Percentiles rank a stretch among this genome's conserved stretches.
phyloP scores from a whole-genome alignment of 805 yeast species.

The Zygosaccharomyces siamensis region DNA sequence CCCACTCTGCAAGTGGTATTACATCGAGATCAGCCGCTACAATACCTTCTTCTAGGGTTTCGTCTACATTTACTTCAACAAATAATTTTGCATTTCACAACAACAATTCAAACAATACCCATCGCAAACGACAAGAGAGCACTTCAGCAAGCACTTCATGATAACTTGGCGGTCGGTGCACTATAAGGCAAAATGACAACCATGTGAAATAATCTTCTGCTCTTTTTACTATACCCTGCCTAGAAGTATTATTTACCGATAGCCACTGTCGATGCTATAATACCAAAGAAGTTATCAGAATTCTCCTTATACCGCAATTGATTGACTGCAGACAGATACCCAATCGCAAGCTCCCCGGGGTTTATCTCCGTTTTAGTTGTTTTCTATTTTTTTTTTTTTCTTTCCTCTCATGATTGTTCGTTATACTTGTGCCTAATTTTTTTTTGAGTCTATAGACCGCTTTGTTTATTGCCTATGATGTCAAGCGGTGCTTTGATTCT shows the following conservation, averaged over 20 bases:
- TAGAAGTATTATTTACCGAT: no score
- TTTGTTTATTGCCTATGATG: not conserved
- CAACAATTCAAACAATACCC: not conserved
- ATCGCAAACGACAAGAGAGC: not conserved
- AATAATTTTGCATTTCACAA: not conserved
- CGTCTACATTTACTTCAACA: constrained; percentile 2
- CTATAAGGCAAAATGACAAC: not conserved
- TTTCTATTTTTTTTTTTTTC: no score
- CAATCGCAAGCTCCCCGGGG: no score
- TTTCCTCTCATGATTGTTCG: not conserved
- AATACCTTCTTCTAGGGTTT: constrained; percentile 12
- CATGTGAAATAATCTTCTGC: not conserved
- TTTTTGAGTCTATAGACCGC: not conserved
- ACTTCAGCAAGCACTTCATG: not conserved
- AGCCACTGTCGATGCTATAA: no score
- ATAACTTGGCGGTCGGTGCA: not conserved
- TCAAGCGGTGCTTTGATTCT: not conserved
- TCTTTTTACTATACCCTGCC: no score
- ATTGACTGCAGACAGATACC: no score
- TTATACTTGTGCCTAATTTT: not conserved
- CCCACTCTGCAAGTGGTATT: not conserved
- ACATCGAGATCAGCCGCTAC: constrained; percentile 7
- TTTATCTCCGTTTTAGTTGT: no score
- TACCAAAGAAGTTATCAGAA: no score
- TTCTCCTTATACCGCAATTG: no score